These are phyloP conservation scores for Colletotrichum sp. DNA, from an alignment of 2,329 filamentous ascomycete genomes.

Conservation along the genomic window DNA sequence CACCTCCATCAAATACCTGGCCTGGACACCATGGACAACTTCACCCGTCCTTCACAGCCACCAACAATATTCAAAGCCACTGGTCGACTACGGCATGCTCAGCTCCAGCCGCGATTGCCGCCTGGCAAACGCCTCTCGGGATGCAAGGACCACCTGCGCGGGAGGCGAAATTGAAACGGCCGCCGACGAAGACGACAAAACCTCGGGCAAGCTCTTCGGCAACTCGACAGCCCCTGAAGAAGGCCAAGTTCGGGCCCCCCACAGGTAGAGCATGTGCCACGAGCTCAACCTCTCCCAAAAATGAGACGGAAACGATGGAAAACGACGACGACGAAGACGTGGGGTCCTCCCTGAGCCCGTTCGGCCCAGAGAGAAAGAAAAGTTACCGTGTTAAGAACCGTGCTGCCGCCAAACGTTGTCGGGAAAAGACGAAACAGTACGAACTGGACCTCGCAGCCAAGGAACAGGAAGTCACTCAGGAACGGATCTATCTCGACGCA, in stretches of 20 bases:
- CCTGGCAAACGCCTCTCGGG: background rate
- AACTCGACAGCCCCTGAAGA: background rate
- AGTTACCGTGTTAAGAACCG: slow-evolving; percentile 20
- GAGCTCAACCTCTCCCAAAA: background rate
- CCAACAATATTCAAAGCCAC: background rate
- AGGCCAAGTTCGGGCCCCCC: background rate
- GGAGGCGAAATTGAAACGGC: no score
- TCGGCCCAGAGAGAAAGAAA: background rate
- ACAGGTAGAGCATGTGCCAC: background rate
- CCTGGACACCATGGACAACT: background rate
- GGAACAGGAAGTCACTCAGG: background rate
- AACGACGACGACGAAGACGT: background rate
- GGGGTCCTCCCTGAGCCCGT: background rate
- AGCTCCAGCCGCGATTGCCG: background rate
- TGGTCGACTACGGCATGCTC: background rate
- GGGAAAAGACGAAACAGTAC: slow-evolving; percentile 18
- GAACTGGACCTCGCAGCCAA: slow-evolving; percentile 2
- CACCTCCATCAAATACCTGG: background rate
- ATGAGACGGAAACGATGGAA: background rate
- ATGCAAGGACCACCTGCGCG: background rate
- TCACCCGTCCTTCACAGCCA: background rate
- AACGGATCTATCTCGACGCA: slow-evolving; percentile 11
- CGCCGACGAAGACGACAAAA: background rate
- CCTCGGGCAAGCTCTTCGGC: background rate
- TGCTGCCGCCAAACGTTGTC: slow-evolving; percentile 18